These are phyloP conservation scores for Lasiodiplodia hormozganensis DNA, from an alignment of 2,329 filamentous ascomycete genomes.

Conservation along the genomic window DNA sequence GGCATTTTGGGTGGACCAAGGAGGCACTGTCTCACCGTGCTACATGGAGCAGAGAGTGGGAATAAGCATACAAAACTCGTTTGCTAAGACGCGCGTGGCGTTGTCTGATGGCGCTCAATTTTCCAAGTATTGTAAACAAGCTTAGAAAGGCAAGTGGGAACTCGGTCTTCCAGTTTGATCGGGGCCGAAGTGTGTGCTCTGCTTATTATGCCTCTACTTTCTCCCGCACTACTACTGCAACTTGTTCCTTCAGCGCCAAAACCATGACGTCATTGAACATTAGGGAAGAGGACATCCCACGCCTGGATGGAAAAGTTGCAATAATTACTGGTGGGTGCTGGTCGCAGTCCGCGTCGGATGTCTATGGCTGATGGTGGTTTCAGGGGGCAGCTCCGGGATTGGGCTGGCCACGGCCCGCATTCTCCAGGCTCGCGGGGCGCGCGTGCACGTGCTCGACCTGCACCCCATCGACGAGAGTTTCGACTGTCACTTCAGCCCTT, in stretches of 20 bases:
- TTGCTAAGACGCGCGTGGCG: no score
- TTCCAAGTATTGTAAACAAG: no score
- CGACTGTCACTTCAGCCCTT: constrained; percentile 27
- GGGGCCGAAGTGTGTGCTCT: neutral
- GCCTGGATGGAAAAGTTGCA: neutral
- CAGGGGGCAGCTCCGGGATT: constrained; percentile 48
- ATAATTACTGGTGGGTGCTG: neutral
- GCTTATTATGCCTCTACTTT: neutral
- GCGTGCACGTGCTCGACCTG: constrained; percentile 51
- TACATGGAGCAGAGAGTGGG: neutral
- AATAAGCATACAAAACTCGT: no score
- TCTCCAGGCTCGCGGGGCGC: constrained; percentile 47
- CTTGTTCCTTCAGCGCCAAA: neutral
- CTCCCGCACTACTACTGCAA: neutral
- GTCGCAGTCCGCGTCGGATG: no score
- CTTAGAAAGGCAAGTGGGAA: no score
- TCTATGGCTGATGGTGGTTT: neutral
- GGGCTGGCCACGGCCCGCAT: constrained; percentile 52
- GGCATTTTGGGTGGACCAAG: neutral
- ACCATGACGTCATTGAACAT: constrained; percentile 3
- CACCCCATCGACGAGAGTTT: constrained; percentile 33
- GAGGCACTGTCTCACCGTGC: neutral
- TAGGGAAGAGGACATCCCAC: constrained; percentile 1
- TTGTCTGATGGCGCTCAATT: no score
- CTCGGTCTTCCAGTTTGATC: neutral